phyloP scores from a whole-genome alignment of 2,329 filamentous ascomycete genomes.

The Colletotrichum melonis region DNA sequence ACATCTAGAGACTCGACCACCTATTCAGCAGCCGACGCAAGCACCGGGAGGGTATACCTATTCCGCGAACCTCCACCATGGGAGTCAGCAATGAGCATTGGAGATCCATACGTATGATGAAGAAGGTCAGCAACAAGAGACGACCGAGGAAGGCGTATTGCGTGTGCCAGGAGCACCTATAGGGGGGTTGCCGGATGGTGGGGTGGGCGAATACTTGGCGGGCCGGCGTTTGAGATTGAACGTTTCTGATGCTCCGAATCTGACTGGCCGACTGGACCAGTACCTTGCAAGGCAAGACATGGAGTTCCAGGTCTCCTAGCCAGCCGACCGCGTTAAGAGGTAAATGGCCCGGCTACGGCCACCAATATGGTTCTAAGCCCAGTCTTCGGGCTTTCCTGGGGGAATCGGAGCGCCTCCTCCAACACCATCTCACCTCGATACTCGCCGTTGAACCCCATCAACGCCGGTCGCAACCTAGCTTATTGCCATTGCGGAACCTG shows the following conservation, averaged over 20 bases:
- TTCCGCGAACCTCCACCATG: conserved; percentile 11
- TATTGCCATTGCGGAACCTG: conserved; percentile 16
- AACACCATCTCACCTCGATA: conserved; percentile 2
- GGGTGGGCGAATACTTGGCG: conserved; percentile 18
- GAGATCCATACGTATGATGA: not conserved
- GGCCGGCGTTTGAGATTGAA: conserved; percentile 35
- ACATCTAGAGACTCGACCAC: not conserved
- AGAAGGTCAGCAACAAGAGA: not conserved
- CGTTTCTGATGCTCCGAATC: conserved; percentile 33
- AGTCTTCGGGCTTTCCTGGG: not conserved
- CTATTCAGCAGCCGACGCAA: not conserved
- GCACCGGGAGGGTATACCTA: not conserved
- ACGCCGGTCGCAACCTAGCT: not conserved
- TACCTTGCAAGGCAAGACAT: not conserved
- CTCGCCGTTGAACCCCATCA: not conserved
- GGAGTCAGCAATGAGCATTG: not conserved
- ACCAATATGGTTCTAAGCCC: conserved; percentile 12
- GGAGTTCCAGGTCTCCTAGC: conserved; percentile 9
- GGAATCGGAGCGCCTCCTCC: conserved; percentile 12
- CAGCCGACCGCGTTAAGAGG: conserved; percentile 5
- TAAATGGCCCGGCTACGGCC: not conserved
- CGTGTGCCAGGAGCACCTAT: not conserved
- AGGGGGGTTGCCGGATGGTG: conserved; percentile 11
- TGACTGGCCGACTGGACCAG: conserved; percentile 20
- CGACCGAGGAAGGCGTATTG: no score